Evolutionary conservation across 2,329 filamentous ascomycete species (phyloP), one percentile per base, ranked within the genome.

Genomic region (Diaporthe longicolla): DNA sequence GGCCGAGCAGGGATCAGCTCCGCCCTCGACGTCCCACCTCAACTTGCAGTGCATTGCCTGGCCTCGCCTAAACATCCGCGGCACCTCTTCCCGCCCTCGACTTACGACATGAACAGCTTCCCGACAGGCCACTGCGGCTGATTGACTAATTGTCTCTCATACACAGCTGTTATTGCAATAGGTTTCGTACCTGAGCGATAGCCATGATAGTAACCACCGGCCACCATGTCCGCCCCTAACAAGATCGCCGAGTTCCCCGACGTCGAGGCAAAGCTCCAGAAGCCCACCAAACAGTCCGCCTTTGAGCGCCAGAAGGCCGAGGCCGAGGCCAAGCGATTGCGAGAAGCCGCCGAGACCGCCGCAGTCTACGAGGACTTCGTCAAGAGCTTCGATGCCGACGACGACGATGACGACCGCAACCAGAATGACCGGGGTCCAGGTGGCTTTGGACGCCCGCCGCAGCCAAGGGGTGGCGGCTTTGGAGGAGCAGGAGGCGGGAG

Each of bases 291-390:
- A 83, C 94, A 97, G 81, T 97, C 95, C 26, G 89, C 93, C 35
- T 98, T 97, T 82, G 95, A 98, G 84, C 92, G 93, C 78, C 94
- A 97, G 82, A 95, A 94, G 82, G 94, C 94, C 74, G 95, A 97
- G 82, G 94, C 94, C 73, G 95, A 97, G 86, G 95, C 94, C 32
- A 98, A 98, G 85, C 92, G 94, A 74, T 89, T 90, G 78, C 90
- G 94, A 77, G 95, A 97, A 83, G 93, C 93, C 79, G 94, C 93
- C 77, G 95, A 98, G 84, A 97, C 94, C 9, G 94, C 93, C 29
- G 95, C 94, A 32, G 94, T 95, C 0, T 94, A 95, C 82, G 91
- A 95, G 78, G 94, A 96, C 77, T 98, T 98, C 78, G 91, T 97
- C 73, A 96, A 96, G 83, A 95, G 89, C 72, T 94, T 94, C 78